Conservation (phyloP, 441 rosid species). For the Adansonia rubrostipa region DNA sequence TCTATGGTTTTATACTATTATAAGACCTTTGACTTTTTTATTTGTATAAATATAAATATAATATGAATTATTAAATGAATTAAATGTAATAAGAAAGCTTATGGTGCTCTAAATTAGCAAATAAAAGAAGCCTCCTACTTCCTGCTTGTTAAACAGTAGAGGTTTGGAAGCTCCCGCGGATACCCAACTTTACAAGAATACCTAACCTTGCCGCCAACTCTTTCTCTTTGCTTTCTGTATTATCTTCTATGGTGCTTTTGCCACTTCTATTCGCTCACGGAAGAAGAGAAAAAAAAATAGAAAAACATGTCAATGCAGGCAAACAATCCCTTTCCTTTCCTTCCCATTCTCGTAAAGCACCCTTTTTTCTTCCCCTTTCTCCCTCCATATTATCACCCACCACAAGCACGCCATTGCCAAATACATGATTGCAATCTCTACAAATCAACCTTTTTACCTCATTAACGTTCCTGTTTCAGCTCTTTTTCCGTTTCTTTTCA, state of each 20-base stretch:
- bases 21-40: too few relatives aligned
- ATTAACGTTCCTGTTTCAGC: conserved; percentile 12
- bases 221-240: neutral
- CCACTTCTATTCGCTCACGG: neutral
- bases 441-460: neutral
- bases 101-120: too few relatives aligned
- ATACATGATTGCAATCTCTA: conserved; percentile 19
- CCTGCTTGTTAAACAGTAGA: conserved; percentile 2
- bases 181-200: conserved; percentile 52
- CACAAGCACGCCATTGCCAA: conserved; percentile 16
- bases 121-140: too few relatives aligned
- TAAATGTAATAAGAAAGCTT: too few relatives aligned
- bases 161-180: conserved; percentile 57
- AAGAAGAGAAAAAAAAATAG: neutral
- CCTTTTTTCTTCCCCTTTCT: conserved; percentile 24
- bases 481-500: neutral
- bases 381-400: conserved; percentile 40
- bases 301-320: conserved; percentile 25
- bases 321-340: conserved; percentile 75
- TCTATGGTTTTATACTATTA: too few relatives aligned
- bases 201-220: conserved; percentile 58
- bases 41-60: neutral
- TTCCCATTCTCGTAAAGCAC: conserved; percentile 51
- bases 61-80: neutral
- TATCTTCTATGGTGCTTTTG: neutral